A percentile compares a stretch with the other conserved stretches of the same genome.
These are phyloP conservation scores for Ceratonia siliqua DNA, from an alignment of 306 rosid genomes.

Conservation along the genomic window DNA sequence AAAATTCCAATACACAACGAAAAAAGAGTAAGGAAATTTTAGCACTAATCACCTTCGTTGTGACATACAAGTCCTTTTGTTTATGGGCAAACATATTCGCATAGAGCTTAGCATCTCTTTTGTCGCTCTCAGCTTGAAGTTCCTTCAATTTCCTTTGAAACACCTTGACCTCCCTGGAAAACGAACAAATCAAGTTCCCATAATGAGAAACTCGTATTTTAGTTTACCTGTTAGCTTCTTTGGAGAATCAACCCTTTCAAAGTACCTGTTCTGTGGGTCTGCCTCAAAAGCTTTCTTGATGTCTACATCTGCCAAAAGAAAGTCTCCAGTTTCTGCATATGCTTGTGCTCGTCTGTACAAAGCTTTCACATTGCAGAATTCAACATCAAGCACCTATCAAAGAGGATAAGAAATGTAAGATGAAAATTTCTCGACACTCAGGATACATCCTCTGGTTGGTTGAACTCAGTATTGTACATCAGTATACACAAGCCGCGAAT, in stretches of 20 bases:
- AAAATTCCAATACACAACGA: background rate
- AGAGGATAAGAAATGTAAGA: conserved; percentile 20
- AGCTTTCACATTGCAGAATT: conserved; percentile 60
- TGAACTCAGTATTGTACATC: background rate
- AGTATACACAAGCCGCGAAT: background rate
- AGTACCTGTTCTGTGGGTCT: conserved; percentile 67
- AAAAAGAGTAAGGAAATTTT: conserved; percentile 9
- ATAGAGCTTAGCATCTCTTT: conserved; percentile 64
- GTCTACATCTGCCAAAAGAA: conserved; percentile 57
- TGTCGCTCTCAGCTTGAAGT: conserved; percentile 59
- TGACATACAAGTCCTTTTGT: conserved; percentile 24
- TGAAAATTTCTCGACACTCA: background rate
- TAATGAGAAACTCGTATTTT: conserved; percentile 6
- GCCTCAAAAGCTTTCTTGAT: conserved; percentile 71
- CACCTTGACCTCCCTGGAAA: conserved; percentile 59
- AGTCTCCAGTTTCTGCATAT: conserved; percentile 52
- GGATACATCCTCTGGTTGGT: background rate
- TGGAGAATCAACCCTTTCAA: conserved; percentile 21
- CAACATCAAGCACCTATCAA: conserved; percentile 66
- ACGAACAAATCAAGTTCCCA: conserved; percentile 13
- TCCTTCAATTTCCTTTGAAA: conserved; percentile 61
- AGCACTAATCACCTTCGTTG: conserved; percentile 47
- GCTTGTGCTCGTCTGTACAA: conserved; percentile 74
- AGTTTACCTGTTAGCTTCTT: background rate
- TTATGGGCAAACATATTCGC: conserved; percentile 52